Conservation (phyloP, 805 yeast genomes). For the Lachancea quebecensis region DNA sequence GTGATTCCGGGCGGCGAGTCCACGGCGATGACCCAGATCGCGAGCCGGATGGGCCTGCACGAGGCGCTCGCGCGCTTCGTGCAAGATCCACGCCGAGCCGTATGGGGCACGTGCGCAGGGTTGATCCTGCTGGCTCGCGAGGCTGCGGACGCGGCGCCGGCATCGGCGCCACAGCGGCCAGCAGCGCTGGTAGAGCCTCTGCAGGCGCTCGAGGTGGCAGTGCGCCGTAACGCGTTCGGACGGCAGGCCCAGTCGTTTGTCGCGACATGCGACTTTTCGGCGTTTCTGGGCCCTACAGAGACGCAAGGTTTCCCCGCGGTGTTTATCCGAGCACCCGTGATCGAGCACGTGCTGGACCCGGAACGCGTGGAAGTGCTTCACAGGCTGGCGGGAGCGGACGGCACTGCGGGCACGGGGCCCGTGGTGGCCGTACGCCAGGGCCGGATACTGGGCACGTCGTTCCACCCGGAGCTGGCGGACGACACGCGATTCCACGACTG, state of each 20-base stretch:
- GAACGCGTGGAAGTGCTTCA: conserved; percentile 37
- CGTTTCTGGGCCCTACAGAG: conserved; percentile 27
- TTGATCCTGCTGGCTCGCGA: conserved; percentile 56
- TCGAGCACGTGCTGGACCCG: conserved; percentile 30
- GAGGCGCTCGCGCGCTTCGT: conserved; percentile 48
- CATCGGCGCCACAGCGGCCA: conserved; percentile 56
- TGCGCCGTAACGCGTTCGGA: conserved; percentile 71
- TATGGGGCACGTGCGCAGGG: conserved; percentile 90
- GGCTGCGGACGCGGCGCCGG: conserved; percentile 44
- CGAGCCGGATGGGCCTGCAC: conserved; percentile 55
- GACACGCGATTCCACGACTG: conserved; percentile 62
- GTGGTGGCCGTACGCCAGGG: conserved; percentile 74
- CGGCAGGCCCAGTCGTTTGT: conserved; percentile 66
- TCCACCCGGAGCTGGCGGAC: conserved; percentile 66
- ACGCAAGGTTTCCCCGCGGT: conserved; percentile 33
- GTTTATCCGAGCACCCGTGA: conserved; percentile 75
- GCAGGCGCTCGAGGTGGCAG: conserved; percentile 59
- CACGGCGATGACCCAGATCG: conserved; percentile 61
- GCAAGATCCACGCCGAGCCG: conserved; percentile 41
- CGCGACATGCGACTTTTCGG: conserved; percentile 36
- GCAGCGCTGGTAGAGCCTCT: conserved; percentile 45
- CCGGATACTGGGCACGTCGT: conserved; percentile 60
- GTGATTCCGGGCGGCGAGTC: conserved; percentile 69
- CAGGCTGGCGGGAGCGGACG: conserved; percentile 22
- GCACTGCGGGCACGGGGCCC: conserved; percentile 23